Percentiles rank a stretch among this genome's conserved stretches.
Conservation (phyloP, 805 yeast species). For the Schizosaccharomyces osmophilus region DNA sequence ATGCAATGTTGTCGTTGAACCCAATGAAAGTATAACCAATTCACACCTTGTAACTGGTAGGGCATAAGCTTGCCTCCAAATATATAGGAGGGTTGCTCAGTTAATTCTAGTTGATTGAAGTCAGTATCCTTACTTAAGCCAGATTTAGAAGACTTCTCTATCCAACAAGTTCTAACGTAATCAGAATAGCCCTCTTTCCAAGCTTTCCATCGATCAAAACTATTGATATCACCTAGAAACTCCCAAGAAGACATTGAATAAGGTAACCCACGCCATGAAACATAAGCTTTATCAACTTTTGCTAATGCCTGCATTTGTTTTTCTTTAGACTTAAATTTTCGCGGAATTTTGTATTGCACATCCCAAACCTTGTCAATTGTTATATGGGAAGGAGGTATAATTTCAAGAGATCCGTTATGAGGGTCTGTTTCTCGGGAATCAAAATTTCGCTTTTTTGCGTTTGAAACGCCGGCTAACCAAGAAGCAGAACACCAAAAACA, state of each 20-base stretch:
- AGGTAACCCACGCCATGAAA: conserved; percentile 6
- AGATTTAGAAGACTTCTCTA: not conserved
- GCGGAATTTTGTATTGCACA: conserved; percentile 3
- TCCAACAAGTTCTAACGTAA: conserved; percentile 4
- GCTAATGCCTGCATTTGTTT: conserved; percentile 4
- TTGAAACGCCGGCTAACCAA: conserved; percentile 5
- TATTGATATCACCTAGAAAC: not conserved
- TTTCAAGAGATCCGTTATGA: not conserved
- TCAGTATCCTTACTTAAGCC: not conserved
- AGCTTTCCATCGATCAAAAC: conserved; percentile 2
- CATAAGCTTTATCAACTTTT: conserved; percentile 3
- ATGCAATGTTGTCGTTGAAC: conserved; percentile 24
- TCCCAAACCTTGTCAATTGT: conserved; percentile 5
- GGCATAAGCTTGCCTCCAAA: conserved; percentile 6
- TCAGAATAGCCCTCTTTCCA: conserved; percentile 5
- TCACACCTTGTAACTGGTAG: conserved; percentile 8
- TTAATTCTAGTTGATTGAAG: conserved; percentile 5
- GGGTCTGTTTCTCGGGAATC: conserved; percentile 4
- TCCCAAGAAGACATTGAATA: conserved; percentile 5
- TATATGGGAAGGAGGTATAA: conserved; percentile 4
- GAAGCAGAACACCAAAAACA: conserved; percentile 6
- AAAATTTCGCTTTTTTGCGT: not conserved
- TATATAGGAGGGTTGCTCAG: conserved; percentile 6
- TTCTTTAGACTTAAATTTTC: conserved; percentile 1
- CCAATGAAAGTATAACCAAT: conserved; percentile 9